These are phyloP conservation scores for Heterobasidion annosum DNA, from an alignment of 1,284 basidiomycete genomes.

Conservation along the genomic window DNA sequence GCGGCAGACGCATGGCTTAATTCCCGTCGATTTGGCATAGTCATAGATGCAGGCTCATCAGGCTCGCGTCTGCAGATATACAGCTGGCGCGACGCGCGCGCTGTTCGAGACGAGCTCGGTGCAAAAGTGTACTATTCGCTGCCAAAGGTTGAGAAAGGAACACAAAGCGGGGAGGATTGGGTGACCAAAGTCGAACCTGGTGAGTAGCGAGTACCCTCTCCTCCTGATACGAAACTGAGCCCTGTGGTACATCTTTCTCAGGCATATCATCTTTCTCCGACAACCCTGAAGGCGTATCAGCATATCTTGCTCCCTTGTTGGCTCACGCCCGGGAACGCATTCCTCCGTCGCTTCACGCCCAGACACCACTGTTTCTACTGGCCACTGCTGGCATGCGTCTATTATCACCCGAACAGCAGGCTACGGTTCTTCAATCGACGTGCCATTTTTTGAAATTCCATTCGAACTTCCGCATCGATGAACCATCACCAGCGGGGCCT, in stretches of 20 bases:
- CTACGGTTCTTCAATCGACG: slow-evolving; percentile 64
- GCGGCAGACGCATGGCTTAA: slow-evolving; percentile 62
- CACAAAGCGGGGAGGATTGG: slow-evolving; percentile 76
- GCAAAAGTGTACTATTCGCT: slow-evolving; percentile 40
- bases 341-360: slow-evolving; percentile 73
- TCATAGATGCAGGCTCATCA: slow-evolving; percentile 97
- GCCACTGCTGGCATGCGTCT: slow-evolving; percentile 98
- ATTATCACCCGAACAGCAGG: slow-evolving; percentile 61
- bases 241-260: slow-evolving; percentile 21
- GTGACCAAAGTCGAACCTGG: slow-evolving; percentile 91
- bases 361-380: slow-evolving; percentile 89
- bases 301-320: slow-evolving; percentile 79
- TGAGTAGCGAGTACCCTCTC: slow-evolving; percentile 28
- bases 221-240: not conserved
- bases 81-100: slow-evolving; percentile 84
- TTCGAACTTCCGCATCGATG: slow-evolving; percentile 71
- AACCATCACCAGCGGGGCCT: slow-evolving; percentile 53
- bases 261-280: slow-evolving; percentile 83
- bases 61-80: slow-evolving; percentile 96
- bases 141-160: slow-evolving; percentile 90
- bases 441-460: slow-evolving; percentile 71
- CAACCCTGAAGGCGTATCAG: slow-evolving; percentile 59
- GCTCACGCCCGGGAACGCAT: slow-evolving; percentile 78
- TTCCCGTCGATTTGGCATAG: slow-evolving; percentile 85
- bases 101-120: slow-evolving; percentile 35